phyloP scores from a whole-genome alignment of 1,139 yeast species.

The Candida sanyaensis region DNA sequence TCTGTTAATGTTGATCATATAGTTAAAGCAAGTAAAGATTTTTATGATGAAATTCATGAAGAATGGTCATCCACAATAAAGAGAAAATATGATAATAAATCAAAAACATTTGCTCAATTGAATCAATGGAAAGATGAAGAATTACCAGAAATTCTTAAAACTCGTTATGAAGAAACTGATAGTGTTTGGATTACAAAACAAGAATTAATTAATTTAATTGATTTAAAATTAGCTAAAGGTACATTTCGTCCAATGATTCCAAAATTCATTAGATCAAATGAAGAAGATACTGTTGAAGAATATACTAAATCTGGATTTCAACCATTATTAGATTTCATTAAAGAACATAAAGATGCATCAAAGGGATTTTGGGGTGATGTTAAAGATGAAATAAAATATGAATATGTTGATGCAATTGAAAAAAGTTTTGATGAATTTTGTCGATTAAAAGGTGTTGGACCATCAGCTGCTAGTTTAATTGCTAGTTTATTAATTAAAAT shows the following conservation, averaged over 20 bases:
- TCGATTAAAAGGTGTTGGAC: constrained; percentile 49
- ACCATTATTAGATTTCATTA: constrained; percentile 21
- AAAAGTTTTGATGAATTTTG: constrained; percentile 30
- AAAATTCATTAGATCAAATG: constrained; percentile 41
- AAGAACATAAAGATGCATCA: constrained; percentile 6
- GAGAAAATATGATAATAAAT: constrained; percentile 20
- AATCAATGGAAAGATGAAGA: constrained; percentile 35
- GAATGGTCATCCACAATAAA: constrained; percentile 18
- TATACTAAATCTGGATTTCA: constrained; percentile 32
- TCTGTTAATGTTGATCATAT: constrained; percentile 9
- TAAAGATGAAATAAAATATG: constrained; percentile 6
- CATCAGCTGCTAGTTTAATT: constrained; percentile 51
- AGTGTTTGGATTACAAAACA: constrained; percentile 32
- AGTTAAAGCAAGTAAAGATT: constrained; percentile 9
- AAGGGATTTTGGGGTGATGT: constrained; percentile 12
- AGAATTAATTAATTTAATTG: constrained; percentile 44
- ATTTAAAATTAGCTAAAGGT: constrained; percentile 53
- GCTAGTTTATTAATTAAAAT: constrained; percentile 32
- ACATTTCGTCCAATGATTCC: constrained; percentile 47
- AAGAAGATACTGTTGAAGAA: constrained; percentile 24
- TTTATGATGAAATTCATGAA: constrained; percentile 13
- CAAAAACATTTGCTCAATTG: constrained; percentile 30
- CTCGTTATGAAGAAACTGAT: constrained; percentile 19
- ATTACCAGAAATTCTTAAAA: constrained; percentile 26
- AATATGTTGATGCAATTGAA: constrained; percentile 22